phyloP scores from a whole-genome alignment of 208 protist genomes.

The Porcisia hertigi region DNA sequence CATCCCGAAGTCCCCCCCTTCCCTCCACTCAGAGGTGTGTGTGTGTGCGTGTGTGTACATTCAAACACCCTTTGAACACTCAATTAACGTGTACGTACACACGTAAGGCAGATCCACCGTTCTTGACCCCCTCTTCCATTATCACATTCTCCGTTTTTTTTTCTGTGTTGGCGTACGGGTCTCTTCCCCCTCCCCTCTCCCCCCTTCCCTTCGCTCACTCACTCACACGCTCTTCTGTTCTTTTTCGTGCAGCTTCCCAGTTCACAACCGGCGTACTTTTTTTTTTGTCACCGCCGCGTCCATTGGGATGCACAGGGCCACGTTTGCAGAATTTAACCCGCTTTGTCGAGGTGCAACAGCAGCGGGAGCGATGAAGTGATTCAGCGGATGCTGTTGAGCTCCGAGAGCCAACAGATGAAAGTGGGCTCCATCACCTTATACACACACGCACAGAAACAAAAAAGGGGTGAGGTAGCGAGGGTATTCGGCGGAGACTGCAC shows the following conservation, averaged over 20 bases:
- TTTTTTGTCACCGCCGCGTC: neutral
- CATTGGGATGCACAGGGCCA: neutral
- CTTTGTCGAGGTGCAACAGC: neutral
- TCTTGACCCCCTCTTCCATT: too few species aligned
- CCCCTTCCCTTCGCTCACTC: neutral
- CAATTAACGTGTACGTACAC: neutral
- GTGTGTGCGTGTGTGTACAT: neutral
- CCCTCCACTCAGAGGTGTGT: neutral
- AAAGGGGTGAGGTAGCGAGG: neutral
- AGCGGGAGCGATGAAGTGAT: neutral
- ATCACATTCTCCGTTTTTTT: too few species aligned
- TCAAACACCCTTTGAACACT: neutral
- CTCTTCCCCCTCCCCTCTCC: neutral
- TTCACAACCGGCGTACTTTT: neutral
- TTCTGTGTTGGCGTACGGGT: too few species aligned
- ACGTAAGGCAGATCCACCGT: neutral
- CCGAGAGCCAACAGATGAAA: neutral
- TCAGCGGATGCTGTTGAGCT: neutral
- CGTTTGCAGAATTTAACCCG: neutral
- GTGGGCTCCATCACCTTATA: neutral
- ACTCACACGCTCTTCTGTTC: constrained; percentile 11
- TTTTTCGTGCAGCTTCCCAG: constrained; percentile 1
- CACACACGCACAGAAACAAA: neutral
- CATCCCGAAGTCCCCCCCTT: neutral
- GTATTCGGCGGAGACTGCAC: neutral